Conservation (phyloP, 768 basidiomycete species). For the Scleroderma bovista region DNA sequence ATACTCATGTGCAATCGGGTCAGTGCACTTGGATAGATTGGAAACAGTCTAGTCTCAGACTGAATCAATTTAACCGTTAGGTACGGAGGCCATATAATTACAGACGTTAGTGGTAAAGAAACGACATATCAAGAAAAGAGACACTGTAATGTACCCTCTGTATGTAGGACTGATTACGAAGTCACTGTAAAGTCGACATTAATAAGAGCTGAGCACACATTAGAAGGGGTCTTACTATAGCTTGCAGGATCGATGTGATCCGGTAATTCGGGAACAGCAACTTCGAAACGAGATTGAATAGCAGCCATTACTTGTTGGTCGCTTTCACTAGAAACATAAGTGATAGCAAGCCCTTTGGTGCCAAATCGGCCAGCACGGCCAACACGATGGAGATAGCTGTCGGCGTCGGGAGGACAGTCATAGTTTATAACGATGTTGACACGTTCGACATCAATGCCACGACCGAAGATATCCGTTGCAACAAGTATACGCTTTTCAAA, state of each 20-base stretch:
- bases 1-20: too few species aligned
- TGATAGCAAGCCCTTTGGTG: slow-evolving; percentile 98
- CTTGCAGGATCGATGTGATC: slow-evolving; percentile 91
- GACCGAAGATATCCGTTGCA: slow-evolving; percentile 98
- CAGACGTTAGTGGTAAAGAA: not conserved
- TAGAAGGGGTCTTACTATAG: slow-evolving; percentile 66
- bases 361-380: slow-evolving; percentile 99
- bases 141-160: not conserved
- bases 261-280: slow-evolving; percentile 92
- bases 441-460: slow-evolving; percentile 98
- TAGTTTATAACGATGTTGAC: slow-evolving; percentile 99
- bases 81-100: not conserved
- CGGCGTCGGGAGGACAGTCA: slow-evolving; percentile 94
- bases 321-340: slow-evolving; percentile 87
- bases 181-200: slow-evolving; percentile 29
- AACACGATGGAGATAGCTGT: slow-evolving; percentile 97
- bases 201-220: slow-evolving; percentile 1
- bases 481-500: slow-evolving; percentile 99
- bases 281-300: slow-evolving; percentile 96
- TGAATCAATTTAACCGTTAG: too few species aligned
- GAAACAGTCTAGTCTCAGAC: too few species aligned
- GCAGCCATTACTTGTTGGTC: slow-evolving; percentile 93
- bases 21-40: too few species aligned
- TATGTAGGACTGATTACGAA: slow-evolving; percentile 32
- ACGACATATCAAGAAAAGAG: not conserved